Base-by-base conservation (phyloP, 2,329 filamentous ascomycete species). In the Endoconidiophora polonica region DNA sequence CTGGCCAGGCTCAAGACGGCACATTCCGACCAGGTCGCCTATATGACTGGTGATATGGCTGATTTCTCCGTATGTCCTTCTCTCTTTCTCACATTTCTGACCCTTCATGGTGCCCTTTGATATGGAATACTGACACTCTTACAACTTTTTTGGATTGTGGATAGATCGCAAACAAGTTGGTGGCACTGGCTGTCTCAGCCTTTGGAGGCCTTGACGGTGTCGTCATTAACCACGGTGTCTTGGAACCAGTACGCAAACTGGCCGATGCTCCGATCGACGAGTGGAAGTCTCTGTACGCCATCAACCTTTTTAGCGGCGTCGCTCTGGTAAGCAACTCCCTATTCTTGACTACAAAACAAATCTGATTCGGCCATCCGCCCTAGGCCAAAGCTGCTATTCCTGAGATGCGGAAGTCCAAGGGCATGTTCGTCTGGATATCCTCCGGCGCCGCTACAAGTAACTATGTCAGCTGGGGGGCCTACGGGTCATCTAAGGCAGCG, bases 251-350 rank as follows among this genome's bases (percentile, higher is more conserved):
- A 40, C 77, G 76, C 46, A 77, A 75, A 52, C 67, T 96, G 42
- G 77, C 68, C 3, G 75, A 90, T 50, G 71, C 73, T 14, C 74
- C 76, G n/a, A 60, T 78, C 0, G 77, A 83, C 37, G 80, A 83
- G 54, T 95, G 88, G 85, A 81, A 78, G 59, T 65, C 67, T 2
- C 69, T 74, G 6, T 95, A 86, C 63, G 81, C 94, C 57, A 70
- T 86, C 54, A 96, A 96, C 62, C 78, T 96, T 57, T 87, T 95
- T 62, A 90, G 86, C 56, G 78, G 78, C 24, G 68, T 95, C 42
- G 79, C 78, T 33, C 69, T 95, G 63, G 85, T 93, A 68, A 59
- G 76, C 62, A 14, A 24, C 18, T 18, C 29, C 29, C 20, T 49
- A 24, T 44, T 10, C 29, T 18, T 18, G 16, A 18, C 16, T 18